These are phyloP conservation scores for Claviceps paspali DNA, from an alignment of 2,329 filamentous ascomycete species.

Conservation along the genomic window DNA sequence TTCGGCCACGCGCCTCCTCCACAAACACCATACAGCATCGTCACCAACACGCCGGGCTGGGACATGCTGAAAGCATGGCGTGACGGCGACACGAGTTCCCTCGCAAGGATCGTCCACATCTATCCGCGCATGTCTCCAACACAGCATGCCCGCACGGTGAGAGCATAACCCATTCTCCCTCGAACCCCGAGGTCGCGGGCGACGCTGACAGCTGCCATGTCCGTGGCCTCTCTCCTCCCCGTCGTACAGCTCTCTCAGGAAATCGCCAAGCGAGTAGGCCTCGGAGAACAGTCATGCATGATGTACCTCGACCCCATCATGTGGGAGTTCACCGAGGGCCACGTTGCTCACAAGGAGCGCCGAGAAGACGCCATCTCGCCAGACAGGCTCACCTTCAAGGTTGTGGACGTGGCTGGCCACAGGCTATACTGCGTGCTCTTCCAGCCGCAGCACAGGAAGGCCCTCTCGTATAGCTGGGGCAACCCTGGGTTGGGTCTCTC, in stretches of 20 bases:
- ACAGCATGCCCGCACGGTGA: constrained; percentile 19
- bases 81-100: constrained; percentile 22
- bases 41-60: constrained; percentile 30
- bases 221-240: background rate
- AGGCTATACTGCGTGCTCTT: constrained; percentile 30
- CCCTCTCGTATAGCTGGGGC: constrained; percentile 28
- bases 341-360: constrained; percentile 20
- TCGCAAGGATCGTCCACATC: constrained; percentile 24
- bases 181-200: no score
- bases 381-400: constrained; percentile 21
- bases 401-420: constrained; percentile 24
- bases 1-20: constrained; percentile 32
- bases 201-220: background rate
- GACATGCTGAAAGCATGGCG: constrained; percentile 22
- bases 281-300: constrained; percentile 13
- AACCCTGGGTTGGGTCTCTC: constrained; percentile 31
- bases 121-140: constrained; percentile 32
- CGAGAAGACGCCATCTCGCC: constrained; percentile 19
- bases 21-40: constrained; percentile 30
- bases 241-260: constrained; percentile 19
- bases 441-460: constrained; percentile 19
- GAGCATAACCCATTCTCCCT: background rate
- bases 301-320: constrained; percentile 18
- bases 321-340: constrained; percentile 15
- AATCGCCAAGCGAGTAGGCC: constrained; percentile 18